Base-by-base conservation (phyloP, 2,329 filamentous ascomycete species). In the Sarocladium brachiariae region DNA sequence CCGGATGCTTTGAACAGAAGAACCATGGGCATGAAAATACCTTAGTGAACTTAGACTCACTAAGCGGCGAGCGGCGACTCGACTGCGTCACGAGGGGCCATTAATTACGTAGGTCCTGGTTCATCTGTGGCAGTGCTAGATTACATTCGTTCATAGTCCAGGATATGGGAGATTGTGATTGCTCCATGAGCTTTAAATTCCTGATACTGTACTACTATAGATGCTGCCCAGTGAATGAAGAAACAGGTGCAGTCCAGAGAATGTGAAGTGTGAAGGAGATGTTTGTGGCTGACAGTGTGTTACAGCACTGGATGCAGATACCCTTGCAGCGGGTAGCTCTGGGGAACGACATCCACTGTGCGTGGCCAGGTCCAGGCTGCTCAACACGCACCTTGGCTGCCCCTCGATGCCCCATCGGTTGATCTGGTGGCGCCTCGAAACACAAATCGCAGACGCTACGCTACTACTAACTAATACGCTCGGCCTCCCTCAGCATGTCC, bases 321-420 rank as follows among this genome's bases (percentile, higher is more conserved):
- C 23, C 39, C 8, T 39, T 23, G 37, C 37, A 21, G 19, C 4
- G 10, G 16, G 16, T 39, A 18, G 10, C 23, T 25, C 39, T 43
- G 39, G 39, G 39, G 39, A 43, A 43, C 23, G n/a, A 11, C 39
- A 27, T 23, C 39, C 39, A 43, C 39, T 43, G 39, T 43, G n/a
- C 21, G 23, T 19, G 27, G 39, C 21, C 39, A 43, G 39, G 39
- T 23, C 24, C 39, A 43, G 39, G 39, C 39, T 5, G 39, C 14
- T 24, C 23, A 39, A 16, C 37, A 19, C 37, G 37, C 23, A 19
- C 16, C 37, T 39, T 39, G 37, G 37, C 37, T 31, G 7, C 34
- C 37, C 4, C 37, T n/a, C n/a, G n/a, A n/a, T n/a, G n/a, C 37
- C 37, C 19, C 37, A 39, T 16, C 19, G 8, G 10, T 43, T 16